Conservation (phyloP, 305 asterid genomes). For the Fraxinus greggii region DNA sequence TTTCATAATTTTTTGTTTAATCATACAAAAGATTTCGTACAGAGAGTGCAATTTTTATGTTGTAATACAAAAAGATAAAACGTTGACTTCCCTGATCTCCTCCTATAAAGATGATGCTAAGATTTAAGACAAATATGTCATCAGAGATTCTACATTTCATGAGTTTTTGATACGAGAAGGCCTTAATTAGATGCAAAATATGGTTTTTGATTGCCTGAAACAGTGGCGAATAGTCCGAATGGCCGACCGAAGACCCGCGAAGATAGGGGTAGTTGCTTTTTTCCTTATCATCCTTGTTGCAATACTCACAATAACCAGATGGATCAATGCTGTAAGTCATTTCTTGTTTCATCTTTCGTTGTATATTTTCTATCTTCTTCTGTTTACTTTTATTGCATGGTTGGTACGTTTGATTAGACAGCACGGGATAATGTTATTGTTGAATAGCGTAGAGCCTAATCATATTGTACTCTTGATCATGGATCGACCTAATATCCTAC, state of each 20-base stretch:
- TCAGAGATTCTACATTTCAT: neutral
- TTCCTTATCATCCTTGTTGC: slow-evolving; percentile 37
- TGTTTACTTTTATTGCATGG: neutral
- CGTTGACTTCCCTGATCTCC: neutral
- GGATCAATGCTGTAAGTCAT: slow-evolving; percentile 53
- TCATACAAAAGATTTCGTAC: neutral
- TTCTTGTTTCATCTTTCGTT: neutral
- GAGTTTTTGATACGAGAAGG: neutral
- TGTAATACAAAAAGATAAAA: neutral
- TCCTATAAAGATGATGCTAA: neutral
- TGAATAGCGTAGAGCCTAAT: neutral
- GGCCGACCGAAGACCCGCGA: slow-evolving; percentile 32
- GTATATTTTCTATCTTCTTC: neutral
- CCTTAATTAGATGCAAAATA: slow-evolving; percentile 7
- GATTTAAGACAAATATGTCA: neutral
- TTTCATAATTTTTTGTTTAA: neutral
- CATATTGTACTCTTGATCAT: neutral
- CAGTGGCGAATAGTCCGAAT: slow-evolving; percentile 22
- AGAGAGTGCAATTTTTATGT: neutral
- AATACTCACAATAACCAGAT: slow-evolving; percentile 39
- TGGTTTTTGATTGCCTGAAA: neutral
- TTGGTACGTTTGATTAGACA: neutral
- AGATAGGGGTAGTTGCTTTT: slow-evolving; percentile 31
- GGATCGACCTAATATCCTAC: neutral
- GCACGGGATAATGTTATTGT: neutral